Evolutionary conservation across 306 rosid genomes (phyloP), one percentile per base, ranked within the genome.

Genomic region (Malus domestica): DNA sequence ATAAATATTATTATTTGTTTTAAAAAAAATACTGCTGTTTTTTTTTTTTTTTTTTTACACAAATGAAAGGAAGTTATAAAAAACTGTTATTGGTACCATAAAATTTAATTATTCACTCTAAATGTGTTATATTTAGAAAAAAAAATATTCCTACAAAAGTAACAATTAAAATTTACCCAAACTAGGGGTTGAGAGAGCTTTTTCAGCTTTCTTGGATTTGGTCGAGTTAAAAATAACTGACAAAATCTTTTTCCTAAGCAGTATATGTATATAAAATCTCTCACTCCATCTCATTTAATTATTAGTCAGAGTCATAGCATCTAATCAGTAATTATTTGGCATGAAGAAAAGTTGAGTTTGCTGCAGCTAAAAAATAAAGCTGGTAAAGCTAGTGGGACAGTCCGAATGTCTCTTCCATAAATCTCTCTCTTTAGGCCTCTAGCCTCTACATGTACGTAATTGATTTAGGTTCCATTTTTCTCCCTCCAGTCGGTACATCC

Each of bases 331-430:
- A 82, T 84, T 77, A 82, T 81, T 73, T 77, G 65, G n/a, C 79
- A 79, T 33, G 49, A 69, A 78, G 71, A 80, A 69, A 72, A 74
- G 83, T 74, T 15, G 15, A 57, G 49, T 22, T 65, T 33, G 35
- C 70, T 57, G 83, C 79, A 55, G 82, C 74, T 8, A 22, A 25
- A 57, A 80, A 90, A 60, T 18, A 73, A 87, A 85, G 90, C 86
- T 82, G 92, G 80, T 72, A 87, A 86, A 93, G 92, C 74, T 44
- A 60, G 96, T 91, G 98, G 96, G 97, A 90, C 98, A 91, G 87
- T 91, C 96, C 94, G 93, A 90, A 93, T 93, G 96, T 90, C 97
- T 90, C 93, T 76, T 83, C 83, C 70, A 35, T 78, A 75, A 66
- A 40, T 72, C 71, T 74, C 76, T 77, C 85, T 63, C 42, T 80